Base-by-base conservation (phyloP, 208 protist genomes). In the Leishmania tarentolae region DNA sequence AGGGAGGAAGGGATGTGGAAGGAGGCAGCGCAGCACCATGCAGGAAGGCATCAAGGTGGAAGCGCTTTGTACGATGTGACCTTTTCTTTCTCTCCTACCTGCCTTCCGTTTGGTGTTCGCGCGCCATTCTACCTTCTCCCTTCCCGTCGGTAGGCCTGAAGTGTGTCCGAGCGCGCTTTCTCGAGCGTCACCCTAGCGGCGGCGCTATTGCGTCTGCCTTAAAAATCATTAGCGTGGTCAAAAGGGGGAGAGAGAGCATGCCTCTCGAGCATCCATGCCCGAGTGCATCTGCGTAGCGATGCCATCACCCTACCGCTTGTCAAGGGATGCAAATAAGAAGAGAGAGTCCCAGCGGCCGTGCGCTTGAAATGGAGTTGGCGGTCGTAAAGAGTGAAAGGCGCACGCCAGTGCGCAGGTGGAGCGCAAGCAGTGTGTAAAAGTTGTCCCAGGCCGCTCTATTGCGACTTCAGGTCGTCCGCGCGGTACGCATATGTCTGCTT, bases 401-500 rank as follows among this genome's bases (percentile, higher is more conserved):
- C 24, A 24, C 40, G 59, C 40, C 9, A n/a, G 24, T 17, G 57
- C 13, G 28, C 11, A 19, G 13, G 28, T 31, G 63, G 63, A 13
- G 63, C 15, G 63, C 19, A 11, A 35, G 63, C 63, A 5, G 31
- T 11, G 63, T 68, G 31, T 5, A 17, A 46, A 35, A 42, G 21
- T 7, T 46, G 13, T 2, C 3, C 15, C 56, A 40, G 15, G 5
- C 31, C 65, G 5, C 65, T 0, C 40, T 47, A 71, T 37, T 71
- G 17, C 40, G 65, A 28, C 40, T 75, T 47, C 68, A 21, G 74
- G 3, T 44, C 31, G 40, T 75, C 72, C 6, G 75, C 37, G 61
- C 84, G 86, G 80, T 95, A 92, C 52, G 83, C 84, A 79, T 95
- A 95, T 7, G 92, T 95, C 85, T 94, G 83, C 76, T 87, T 87